Base-by-base conservation (phyloP, 1,139 yeast species). In the Protomyces macrosporus region DNA sequence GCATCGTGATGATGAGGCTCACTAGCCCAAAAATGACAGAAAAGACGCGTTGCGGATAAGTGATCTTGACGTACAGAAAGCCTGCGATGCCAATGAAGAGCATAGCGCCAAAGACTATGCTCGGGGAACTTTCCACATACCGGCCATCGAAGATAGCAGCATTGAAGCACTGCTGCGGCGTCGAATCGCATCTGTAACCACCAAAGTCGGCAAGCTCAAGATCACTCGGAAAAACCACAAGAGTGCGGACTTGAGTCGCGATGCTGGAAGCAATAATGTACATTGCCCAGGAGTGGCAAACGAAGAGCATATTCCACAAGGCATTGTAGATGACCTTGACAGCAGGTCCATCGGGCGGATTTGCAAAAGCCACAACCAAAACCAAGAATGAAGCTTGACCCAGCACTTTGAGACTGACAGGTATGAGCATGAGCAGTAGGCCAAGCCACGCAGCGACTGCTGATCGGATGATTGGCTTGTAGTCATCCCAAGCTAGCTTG, bases 281-380 rank as follows among this genome's bases (percentile, higher is more conserved):
- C 55, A 54, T 40, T 12, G 58, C 59, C 60, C 60, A 61, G 12
- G 67, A 39, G 7, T 37, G 36, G n/a, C 48, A 53, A 7, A 60
- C 54, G 12, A 57, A 58, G 12, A 65, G 16, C 16, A 65, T 30
- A 40, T 60, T 53, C 33, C 55, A 57, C 37, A 59, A 16, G 3
- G 63, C 32, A 16, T 53, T 60, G 45, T 61, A 55, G 7, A 59
- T 33, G 45, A 55, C 63, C 37, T 57, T 53, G 42, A 65, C 55
- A n/a, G 56, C 45, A 2, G 67, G 67, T 1, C 64, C 65, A 32
- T 14, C 37, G 23, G 67, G 67, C 3, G 67, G 64, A 30, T 55
- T 45, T 10, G 56, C 58, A 32, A 45, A 12, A 16, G 63, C 51
- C 50, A 65, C 64, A 30, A 65, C 52, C n/a, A 65, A 59, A 30